Percentiles rank a stretch among this genome's conserved stretches.
Evolutionary conservation across 2,329 filamentous ascomycete genomes (phyloP).

Genomic region (Fusarium torreyae): DNA sequence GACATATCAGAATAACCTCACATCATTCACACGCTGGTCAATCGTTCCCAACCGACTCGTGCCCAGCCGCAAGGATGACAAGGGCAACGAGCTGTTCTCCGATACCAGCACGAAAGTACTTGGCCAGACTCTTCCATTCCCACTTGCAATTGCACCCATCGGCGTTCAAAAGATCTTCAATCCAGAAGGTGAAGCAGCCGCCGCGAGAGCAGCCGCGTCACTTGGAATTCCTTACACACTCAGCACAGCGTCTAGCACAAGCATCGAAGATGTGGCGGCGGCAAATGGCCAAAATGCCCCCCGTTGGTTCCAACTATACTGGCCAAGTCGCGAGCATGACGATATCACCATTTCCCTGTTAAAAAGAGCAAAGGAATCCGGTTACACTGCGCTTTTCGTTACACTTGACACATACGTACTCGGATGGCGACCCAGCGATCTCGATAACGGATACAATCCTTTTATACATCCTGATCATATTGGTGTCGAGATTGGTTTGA

Average conservation of each 20-base stretch:
- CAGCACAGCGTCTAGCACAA: constrained; percentile 32
- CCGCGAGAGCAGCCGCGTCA: constrained; percentile 17
- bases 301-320: constrained; percentile 36
- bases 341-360: constrained; percentile 33
- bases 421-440: constrained; percentile 19
- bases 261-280: constrained; percentile 33
- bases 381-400: constrained; percentile 18
- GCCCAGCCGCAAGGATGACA: constrained; percentile 20
- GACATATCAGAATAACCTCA: constrained; percentile 30
- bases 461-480: constrained; percentile 39
- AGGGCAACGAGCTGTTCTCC: constrained; percentile 28
- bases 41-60: constrained; percentile 23
- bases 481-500: constrained; percentile 34
- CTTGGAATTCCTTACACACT: constrained; percentile 15
- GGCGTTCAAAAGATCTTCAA: constrained; percentile 37
- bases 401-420: constrained; percentile 24
- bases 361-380: constrained; percentile 14
- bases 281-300: constrained; percentile 15
- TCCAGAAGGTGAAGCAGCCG: constrained; percentile 15
- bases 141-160: constrained; percentile 25
- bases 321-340: constrained; percentile 31
- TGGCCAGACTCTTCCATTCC: constrained; percentile 25
- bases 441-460: constrained; percentile 38
- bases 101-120: constrained; percentile 25
- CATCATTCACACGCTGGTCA: constrained; percentile 14